Evolutionary conservation across 2,329 filamentous ascomycete species (phyloP), one percentile per base, ranked within the genome.

Genomic region (Claviceps arundinis): DNA sequence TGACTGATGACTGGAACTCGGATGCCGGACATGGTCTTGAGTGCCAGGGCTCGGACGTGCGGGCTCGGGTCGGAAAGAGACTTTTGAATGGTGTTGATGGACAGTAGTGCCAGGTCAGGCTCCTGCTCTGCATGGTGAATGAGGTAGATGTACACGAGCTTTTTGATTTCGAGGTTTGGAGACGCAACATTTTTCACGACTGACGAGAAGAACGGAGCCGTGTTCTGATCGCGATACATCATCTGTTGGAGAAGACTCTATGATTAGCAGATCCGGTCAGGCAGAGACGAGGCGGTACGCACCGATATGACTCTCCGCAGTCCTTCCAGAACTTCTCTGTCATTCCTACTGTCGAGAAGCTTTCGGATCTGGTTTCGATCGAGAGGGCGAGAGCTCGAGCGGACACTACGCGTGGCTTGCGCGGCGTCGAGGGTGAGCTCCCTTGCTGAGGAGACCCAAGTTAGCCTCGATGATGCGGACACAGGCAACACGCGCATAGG

Each of bases 21-120:
- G 57, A 98, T 97, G 13, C 89, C 89, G 0, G 90, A 94, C 91
- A 98, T 98, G 58, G 93, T 95, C 57, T 90, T 88, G 56, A 98
- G 76, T 0, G 93, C 93, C 62, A 98, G 84, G 22, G 91, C 89
- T 58, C 93, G 84, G 19, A 96, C 82, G 64, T 95, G 87, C 1
- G 93, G 88, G 65, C 90, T 96, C 53, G 84, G 76, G 68, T 98
- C 93, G 24, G 89, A 95, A 54, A 98, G 80, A 9, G 91, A 95
- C 70, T 96, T 97, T 65, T 98, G 93, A 60, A 98, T 97, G 6
- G 93, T 95, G 70, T 98, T 98, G 77, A 98, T 96, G 54, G 90
- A 95, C 45, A 98, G 78, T 40, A 98, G 78, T 19, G 93, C 90
- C 46, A 96, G 86, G 69, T 98, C 93, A 53, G 91, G 93, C 64